Evolutionary conservation across 2,329 filamentous ascomycete genomes (phyloP).

Genomic region (Cytospora piceae): DNA sequence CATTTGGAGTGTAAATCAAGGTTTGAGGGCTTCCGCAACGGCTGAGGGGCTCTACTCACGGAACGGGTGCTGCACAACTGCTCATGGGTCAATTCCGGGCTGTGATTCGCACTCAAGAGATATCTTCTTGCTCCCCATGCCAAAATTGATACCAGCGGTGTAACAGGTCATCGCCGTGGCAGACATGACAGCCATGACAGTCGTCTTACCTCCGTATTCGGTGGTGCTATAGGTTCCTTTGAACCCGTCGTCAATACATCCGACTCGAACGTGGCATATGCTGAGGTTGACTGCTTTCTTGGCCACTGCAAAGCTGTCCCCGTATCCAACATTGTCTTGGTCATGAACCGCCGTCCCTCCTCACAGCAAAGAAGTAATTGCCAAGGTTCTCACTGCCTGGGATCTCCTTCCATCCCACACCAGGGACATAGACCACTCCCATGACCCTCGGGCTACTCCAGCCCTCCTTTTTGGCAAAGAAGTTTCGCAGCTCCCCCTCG

Average conservation of each 20-base stretch:
- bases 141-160: no score
- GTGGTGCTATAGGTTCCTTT: neutral
- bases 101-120: neutral
- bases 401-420: constrained; percentile 86
- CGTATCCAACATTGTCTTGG: neutral
- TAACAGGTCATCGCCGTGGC: no score
- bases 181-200: neutral
- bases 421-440: constrained; percentile 90
- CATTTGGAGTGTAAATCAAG: no score
- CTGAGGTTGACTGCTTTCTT: neutral
- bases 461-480: constrained; percentile 54
- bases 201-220: neutral
- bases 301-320: neutral
- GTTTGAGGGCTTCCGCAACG: neutral
- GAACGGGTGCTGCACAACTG: neutral
- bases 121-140: neutral
- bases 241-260: neutral
- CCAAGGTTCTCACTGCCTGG: constrained; percentile 80
- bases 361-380: constrained; percentile 94
- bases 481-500: constrained; percentile 70
- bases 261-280: neutral
- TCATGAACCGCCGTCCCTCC: constrained; percentile 43
- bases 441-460: constrained; percentile 68
- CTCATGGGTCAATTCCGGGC: neutral
- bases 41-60: neutral